A percentile compares a stretch with the other conserved stretches of the same genome.
phyloP scores from a whole-genome alignment of 2,329 filamentous ascomycete species.

The Cytospora piceae region DNA sequence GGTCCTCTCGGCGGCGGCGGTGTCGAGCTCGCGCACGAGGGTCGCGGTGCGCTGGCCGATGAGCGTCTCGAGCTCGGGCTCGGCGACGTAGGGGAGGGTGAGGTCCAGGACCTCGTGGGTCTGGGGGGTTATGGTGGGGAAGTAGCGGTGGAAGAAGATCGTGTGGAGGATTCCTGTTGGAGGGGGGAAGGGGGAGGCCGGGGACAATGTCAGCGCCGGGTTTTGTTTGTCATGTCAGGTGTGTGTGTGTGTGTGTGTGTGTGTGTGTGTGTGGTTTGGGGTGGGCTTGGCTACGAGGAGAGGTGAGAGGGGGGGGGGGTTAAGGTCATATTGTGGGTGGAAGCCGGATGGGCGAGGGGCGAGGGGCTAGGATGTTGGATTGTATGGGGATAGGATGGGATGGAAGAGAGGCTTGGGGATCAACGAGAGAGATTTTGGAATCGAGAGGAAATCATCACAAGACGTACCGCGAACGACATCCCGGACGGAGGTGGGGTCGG shows the following conservation, averaged over 20 bases:
- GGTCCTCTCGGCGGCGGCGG: constrained; percentile 40
- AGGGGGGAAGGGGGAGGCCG: not conserved
- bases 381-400: not conserved
- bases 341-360: not conserved
- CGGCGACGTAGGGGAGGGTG: constrained; percentile 85
- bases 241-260: constrained; percentile 14
- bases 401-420: not conserved
- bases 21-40: constrained; percentile 73
- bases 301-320: not conserved
- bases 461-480: constrained; percentile 86
- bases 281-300: not conserved
- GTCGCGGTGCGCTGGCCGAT: constrained; percentile 85
- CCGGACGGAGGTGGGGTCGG: constrained; percentile 85
- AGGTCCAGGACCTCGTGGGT: constrained; percentile 90
- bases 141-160: constrained; percentile 99
- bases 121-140: constrained; percentile 80
- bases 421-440: too few species aligned
- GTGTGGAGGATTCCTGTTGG: constrained; percentile 83
- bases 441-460: not conserved
- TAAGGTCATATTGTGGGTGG: not conserved
- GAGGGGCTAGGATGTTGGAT: not conserved
- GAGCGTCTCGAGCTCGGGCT: constrained; percentile 88
- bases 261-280: not conserved
- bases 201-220: constrained; percentile 24
- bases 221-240: too few species aligned